A percentile compares a stretch with the other conserved stretches of the same genome.
These are phyloP conservation scores for Fraxinus floribunda DNA, from an alignment of 305 asterid genomes.

Conservation along the genomic window DNA sequence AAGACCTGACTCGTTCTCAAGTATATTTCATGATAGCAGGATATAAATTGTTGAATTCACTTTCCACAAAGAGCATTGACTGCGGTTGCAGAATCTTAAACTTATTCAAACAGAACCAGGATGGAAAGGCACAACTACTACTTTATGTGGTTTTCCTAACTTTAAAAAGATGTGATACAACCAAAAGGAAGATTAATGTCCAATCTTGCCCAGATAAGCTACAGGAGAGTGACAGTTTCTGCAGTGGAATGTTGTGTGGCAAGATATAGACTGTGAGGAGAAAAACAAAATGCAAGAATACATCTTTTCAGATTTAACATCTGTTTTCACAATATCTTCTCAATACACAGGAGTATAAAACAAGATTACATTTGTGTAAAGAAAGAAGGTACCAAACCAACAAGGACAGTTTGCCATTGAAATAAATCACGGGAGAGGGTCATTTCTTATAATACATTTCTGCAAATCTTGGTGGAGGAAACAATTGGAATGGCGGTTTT, in stretches of 20 bases:
- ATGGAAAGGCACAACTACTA: neutral
- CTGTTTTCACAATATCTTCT: neutral
- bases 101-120: conserved; percentile 1
- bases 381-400: neutral
- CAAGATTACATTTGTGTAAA: neutral
- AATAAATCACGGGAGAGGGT: neutral
- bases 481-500: neutral
- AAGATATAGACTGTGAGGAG: neutral
- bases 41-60: neutral
- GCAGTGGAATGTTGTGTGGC: neutral
- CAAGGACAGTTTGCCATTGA: neutral
- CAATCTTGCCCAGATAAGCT: neutral
- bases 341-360: neutral
- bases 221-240: neutral
- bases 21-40: neutral
- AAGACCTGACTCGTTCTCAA: neutral
- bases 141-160: neutral
- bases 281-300: neutral
- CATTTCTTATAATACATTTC: neutral
- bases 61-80: neutral
- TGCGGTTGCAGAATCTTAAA: neutral
- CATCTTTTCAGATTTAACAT: neutral
- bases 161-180: neutral
- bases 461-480: neutral
- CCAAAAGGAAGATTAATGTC: neutral